Evolutionary conservation across 2,329 filamentous ascomycete species (phyloP), one percentile per base, ranked within the genome.

Genomic region (Cordyceps tenuipes): DNA sequence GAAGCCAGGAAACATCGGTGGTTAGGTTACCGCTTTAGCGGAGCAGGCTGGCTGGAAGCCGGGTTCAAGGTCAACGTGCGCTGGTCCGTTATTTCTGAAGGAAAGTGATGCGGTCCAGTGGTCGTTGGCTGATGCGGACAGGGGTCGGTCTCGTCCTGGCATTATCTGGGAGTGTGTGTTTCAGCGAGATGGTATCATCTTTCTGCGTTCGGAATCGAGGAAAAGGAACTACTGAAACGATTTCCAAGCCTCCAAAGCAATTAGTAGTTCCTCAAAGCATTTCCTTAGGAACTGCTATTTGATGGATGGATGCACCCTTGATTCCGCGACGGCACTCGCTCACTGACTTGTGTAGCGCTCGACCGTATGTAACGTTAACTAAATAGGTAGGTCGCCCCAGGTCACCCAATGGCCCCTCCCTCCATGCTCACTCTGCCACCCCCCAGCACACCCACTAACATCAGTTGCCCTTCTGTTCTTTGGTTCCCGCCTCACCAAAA

Each of bases 341-440:
- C 17, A n/a, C 43, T 46, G 19, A 29, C 29, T 29, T n/a, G 19
- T 6, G 43, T 9, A 46, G 43, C 43, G 13, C 13, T 17, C 39
- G 34, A 10, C 34, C 34, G 23, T 48, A 59, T 59, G 56, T 59
- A 59, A 59, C 56, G 56, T 59, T 23, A 23, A 23, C 23, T 23
- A 23, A 2, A 2, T 23, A 23, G 23, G 23, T 23, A 23, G 23
- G 3, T 23, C 34, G 23, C 36, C 36, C 21, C 47, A 26, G 31
- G 15, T 7, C 48, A 49, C 47, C 23, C n/a, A n/a, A n/a, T 23
- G 2, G 23, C 23, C 23, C 23, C 23, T 4, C 23, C 23, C 23
- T 23, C 23, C 2, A 23, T 23, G 23, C 23, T 3, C 23, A 23
- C 23, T 4, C 23, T 23, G 3, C 23, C 23, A 15, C 29, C 29